These are phyloP conservation scores for Rhizopus delemar DNA, from an alignment of 371 early-diverging fungal species.

Conservation along the genomic window DNA sequence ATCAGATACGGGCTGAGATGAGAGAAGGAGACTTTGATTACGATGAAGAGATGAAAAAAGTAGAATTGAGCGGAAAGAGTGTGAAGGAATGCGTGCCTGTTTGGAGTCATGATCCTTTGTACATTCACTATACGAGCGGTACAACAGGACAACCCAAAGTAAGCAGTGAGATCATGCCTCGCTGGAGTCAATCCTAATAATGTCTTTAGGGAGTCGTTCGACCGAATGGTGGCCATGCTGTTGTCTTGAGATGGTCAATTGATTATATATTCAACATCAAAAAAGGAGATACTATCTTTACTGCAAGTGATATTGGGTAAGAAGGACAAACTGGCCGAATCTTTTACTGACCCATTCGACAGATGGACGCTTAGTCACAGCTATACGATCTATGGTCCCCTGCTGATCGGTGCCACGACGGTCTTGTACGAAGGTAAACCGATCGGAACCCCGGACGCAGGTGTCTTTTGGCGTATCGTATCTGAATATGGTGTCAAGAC, in stretches of 20 bases:
- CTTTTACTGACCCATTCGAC: neutral
- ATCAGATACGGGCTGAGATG: constrained; percentile 49
- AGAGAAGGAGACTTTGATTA: constrained; percentile 68
- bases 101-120: constrained; percentile 85
- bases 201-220: constrained; percentile 80
- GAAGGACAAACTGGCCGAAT: neutral
- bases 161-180: neutral
- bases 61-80: constrained; percentile 28
- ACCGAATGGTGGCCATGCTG: constrained; percentile 87
- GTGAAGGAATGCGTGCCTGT: constrained; percentile 68
- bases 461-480: constrained; percentile 79
- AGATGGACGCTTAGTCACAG: constrained; percentile 93
- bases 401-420: constrained; percentile 82
- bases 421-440: constrained; percentile 93
- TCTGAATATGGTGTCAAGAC: constrained; percentile 77
- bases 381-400: constrained; percentile 90
- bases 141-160: constrained; percentile 82
- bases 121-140: constrained; percentile 93
- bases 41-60: constrained; percentile 53
- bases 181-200: neutral
- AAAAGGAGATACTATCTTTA: constrained; percentile 74
- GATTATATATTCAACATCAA: constrained; percentile 77
- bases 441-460: constrained; percentile 79
- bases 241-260: constrained; percentile 78
- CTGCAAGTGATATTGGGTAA: constrained; percentile 87